Conservation (phyloP, 1,284 basidiomycete species). For the Lignosus rhinocerotis region DNA sequence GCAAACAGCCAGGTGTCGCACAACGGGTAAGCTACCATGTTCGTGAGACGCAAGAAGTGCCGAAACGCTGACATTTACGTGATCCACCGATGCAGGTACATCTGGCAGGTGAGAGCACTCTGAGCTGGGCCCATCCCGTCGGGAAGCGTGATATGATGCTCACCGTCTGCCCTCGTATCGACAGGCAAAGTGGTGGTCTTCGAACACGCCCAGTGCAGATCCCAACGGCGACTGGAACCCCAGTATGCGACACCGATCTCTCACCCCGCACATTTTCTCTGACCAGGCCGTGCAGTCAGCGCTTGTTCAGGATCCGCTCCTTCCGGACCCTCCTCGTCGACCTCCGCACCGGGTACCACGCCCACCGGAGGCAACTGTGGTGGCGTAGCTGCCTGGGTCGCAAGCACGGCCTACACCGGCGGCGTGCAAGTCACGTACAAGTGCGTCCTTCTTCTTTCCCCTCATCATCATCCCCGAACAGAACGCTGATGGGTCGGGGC, state of each 20-base stretch:
- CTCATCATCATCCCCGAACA: constrained; percentile 3
- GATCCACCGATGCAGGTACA: constrained; percentile 44
- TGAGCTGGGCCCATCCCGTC: neutral
- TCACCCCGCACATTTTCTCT: neutral
- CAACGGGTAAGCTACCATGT: constrained; percentile 45
- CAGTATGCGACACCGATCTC: constrained; percentile 41
- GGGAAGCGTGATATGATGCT: neutral
- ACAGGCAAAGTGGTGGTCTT: constrained; percentile 63
- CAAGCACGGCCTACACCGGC: constrained; percentile 45
- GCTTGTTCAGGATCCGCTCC: constrained; percentile 45
- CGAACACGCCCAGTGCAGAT: constrained; percentile 47
- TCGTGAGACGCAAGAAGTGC: neutral
- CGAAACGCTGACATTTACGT: neutral
- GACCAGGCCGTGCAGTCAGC: constrained; percentile 45
- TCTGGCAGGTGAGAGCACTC: constrained; percentile 55
- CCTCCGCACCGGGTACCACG: constrained; percentile 28
- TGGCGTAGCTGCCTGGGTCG: constrained; percentile 54
- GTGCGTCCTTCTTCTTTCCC: constrained; percentile 38
- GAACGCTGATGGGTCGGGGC: constrained; percentile 17
- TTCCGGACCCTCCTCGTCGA: constrained; percentile 27
- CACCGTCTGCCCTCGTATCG: neutral
- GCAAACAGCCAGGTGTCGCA: constrained; percentile 56
- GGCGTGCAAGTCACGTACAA: constrained; percentile 50
- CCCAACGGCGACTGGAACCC: constrained; percentile 64
- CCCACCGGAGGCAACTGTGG: constrained; percentile 42